Base-by-base conservation (phyloP, 1,284 basidiomycete species). In the Earliella scabrosa region DNA sequence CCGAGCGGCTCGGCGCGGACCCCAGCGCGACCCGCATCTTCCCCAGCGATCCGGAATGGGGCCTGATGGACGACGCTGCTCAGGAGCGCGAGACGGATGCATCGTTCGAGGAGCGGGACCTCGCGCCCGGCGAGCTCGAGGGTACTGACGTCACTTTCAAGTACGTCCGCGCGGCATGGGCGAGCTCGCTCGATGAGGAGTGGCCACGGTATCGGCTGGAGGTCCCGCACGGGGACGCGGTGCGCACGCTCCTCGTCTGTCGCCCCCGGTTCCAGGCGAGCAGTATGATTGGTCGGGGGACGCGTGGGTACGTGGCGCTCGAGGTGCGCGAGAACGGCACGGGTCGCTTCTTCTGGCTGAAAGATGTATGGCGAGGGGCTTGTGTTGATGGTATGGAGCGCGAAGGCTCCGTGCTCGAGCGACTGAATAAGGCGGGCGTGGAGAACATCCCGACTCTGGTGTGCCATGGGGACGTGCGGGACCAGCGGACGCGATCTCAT, bases 121-220 rank as follows among this genome's bases (percentile, higher is more conserved):
- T 38, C 20, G 35, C 1, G 6, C 29, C n/a, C 1, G 6, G 14
- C 0, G 39, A 32, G 16, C 26, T 36, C 0, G 18, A 44, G 31
- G 20, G n/a, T 1, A 14, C 13, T 0, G 18, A 13, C 2, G 31
- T 43, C 45, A 48, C 50, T 11, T 61, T 52, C 31, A 41, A 24
- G 20, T 56, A 61, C 31, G 54, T 58, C 5, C 53, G 53, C 3
- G 11, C 11, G 2, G 16, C n/a, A 11, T 60, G 56, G 41, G 4
- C 14, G 0, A 18, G 10, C 5, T 47, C 52, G 3, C 52, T 58
- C 16, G 48, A 2, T 13, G 27, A 35, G 9, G 24, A 24, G 13
- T 60, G 52, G 48, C 59, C 59, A 3, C 54, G 59, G 0, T 60
- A 56, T 34, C 9, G 27, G 10, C 39, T 60, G 18, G 38, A 46